A percentile compares a stretch with the other conserved stretches of the same genome.
phyloP scores from a whole-genome alignment of 345 rosid species.

The Moricandia moricandioides region DNA sequence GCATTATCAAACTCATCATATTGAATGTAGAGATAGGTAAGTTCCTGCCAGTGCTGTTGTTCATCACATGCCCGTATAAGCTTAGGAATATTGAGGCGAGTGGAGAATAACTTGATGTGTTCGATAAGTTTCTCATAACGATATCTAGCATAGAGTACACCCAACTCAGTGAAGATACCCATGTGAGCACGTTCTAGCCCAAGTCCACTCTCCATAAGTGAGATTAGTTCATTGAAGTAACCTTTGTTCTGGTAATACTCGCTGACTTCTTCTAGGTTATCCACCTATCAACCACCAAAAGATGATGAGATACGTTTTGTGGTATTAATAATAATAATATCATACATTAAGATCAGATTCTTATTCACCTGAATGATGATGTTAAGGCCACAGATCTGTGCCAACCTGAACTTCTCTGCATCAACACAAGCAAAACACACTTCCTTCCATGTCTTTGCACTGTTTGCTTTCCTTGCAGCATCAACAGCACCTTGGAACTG shows the following conservation, averaged over 20 bases:
- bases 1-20: slow-evolving; percentile 98
- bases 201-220: slow-evolving; percentile 98
- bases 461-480: slow-evolving; percentile 98
- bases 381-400: slow-evolving; percentile 96
- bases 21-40: slow-evolving; percentile 80
- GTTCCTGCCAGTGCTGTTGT: slow-evolving; percentile 98
- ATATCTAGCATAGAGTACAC: slow-evolving; percentile 96
- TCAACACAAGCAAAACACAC: slow-evolving; percentile 99
- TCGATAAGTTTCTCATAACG: slow-evolving; percentile 97
- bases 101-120: slow-evolving; percentile 92
- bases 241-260: slow-evolving; percentile 98
- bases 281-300: slow-evolving; percentile 58
- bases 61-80: slow-evolving; percentile 98
- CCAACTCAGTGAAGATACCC: slow-evolving; percentile 98
- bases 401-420: slow-evolving; percentile 95
- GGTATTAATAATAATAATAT: background rate
- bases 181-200: slow-evolving; percentile 98
- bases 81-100: slow-evolving; percentile 96
- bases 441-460: slow-evolving; percentile 99
- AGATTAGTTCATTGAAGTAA: slow-evolving; percentile 88
- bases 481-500: slow-evolving; percentile 99
- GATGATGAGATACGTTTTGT: slow-evolving; percentile 6
- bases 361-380: slow-evolving; percentile 76
- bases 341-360: background rate
- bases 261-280: slow-evolving; percentile 95